Evolutionary conservation across 192 early-diverging fungal genomes (phyloP).

Genomic region (Mortierella antarctica): DNA sequence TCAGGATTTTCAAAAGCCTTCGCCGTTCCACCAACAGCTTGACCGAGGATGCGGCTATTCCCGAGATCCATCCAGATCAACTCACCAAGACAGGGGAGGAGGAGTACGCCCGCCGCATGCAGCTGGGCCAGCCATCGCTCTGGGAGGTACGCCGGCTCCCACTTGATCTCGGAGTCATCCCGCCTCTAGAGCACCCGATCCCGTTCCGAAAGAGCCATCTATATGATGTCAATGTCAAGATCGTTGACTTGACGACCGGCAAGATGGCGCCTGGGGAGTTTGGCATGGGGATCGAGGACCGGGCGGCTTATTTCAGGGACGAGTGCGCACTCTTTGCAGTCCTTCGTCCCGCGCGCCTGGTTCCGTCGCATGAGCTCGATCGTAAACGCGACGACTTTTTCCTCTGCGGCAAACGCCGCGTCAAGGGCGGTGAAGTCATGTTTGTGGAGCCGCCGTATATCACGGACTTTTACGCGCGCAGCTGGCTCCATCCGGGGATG

Average conservation of each 20-base stretch:
- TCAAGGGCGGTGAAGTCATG: constrained; percentile 24
- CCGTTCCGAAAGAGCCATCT: constrained; percentile 36
- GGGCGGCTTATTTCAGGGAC: constrained; percentile 27
- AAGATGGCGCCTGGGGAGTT: constrained; percentile 32
- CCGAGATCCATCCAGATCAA: constrained; percentile 42
- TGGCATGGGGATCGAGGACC: constrained; percentile 48
- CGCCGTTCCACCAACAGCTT: constrained; percentile 7
- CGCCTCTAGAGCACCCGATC: constrained; percentile 40
- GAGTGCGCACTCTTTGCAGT: constrained; percentile 36
- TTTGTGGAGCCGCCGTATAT: constrained; percentile 35
- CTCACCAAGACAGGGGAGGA: constrained; percentile 24
- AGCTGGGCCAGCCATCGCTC: constrained; percentile 29
- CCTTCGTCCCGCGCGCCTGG: constrained; percentile 23
- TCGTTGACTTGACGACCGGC: constrained; percentile 25
- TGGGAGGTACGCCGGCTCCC: constrained; percentile 45
- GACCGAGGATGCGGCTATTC: constrained; percentile 1
- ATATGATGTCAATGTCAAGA: constrained; percentile 31
- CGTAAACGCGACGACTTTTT: constrained; percentile 37
- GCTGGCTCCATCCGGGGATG: constrained; percentile 41
- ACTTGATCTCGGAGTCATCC: constrained; percentile 30
- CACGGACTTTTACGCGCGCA: constrained; percentile 42
- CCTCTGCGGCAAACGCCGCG: constrained; percentile 22
- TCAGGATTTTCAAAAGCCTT: constrained; percentile 26
- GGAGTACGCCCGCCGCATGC: constrained; percentile 27
- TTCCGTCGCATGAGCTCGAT: constrained; percentile 25